Evolutionary conservation across 768 basidiomycete species (phyloP).

Genomic region (Hortiboletus campestris): DNA sequence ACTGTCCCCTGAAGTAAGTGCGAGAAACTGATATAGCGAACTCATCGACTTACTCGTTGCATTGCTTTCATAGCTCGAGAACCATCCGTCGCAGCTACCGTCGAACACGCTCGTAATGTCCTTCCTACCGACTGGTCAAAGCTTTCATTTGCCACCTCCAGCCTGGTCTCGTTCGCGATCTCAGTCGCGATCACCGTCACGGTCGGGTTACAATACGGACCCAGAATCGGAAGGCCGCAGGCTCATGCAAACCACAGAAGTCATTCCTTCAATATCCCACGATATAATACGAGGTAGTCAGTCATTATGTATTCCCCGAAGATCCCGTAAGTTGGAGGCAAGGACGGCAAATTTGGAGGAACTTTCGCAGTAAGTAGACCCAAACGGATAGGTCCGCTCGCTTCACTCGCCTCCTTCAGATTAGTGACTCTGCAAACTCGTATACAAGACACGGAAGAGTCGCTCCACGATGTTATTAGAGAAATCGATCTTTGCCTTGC

Average conservation of each 20-base stretch:
- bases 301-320: conserved; percentile 17
- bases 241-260: conserved; percentile 33
- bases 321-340: conserved; percentile 25
- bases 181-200: conserved; percentile 49
- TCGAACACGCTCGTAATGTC: conserved; percentile 73
- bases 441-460: conserved; percentile 49
- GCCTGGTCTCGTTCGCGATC: conserved; percentile 26
- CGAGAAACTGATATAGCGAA: conserved; percentile 3
- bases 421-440: conserved; percentile 52
- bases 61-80: conserved; percentile 28
- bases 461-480: conserved; percentile 45
- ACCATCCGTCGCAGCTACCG: conserved; percentile 49
- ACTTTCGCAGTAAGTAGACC: conserved; percentile 58
- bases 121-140: conserved; percentile 57
- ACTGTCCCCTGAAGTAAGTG: conserved; percentile 60
- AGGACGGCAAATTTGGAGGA: conserved; percentile 66
- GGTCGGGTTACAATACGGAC: conserved; percentile 69
- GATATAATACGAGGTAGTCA: conserved; percentile 18
- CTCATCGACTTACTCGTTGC: conserved; percentile 9
- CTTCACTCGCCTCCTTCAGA: conserved; percentile 32
- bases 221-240: conserved; percentile 57
- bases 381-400: background rate
- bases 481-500: conserved; percentile 49
- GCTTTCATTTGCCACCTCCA: conserved; percentile 54
- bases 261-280: conserved; percentile 15